Base-by-base conservation (phyloP, 23 red algal species). In the Gracilaria caudata region DNA sequence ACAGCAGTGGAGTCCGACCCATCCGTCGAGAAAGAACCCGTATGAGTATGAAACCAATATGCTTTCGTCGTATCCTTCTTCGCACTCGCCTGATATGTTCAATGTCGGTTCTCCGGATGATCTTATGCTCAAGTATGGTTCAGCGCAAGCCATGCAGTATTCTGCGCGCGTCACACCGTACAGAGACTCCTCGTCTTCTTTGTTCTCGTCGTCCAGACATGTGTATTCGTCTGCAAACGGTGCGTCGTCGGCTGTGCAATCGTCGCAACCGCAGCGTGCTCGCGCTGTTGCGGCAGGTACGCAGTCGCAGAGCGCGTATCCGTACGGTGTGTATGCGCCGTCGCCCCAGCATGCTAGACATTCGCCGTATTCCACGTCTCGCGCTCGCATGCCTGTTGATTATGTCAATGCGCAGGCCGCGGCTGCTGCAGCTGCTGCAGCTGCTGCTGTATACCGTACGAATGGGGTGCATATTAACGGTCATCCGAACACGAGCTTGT, bases 391-490 rank as follows among this genome's bases (percentile, higher is more conserved):
- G 55, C 56, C 86, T 7, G 43, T 57, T 17, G 86, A 89, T 59
- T 89, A 89, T 32, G 53, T 89, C 16, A 89, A 79, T 23, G 86
- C 86, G n/a, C 86, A 89, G 45, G 86, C 86, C 14, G 74, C 74
- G 12, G 86, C 86, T 16, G 86, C 86, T 24, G 86, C 86, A 1
- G 86, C 74, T 28, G 86, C 86, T 20, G 86, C 86, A 0, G 86
- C 86, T 4, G 86, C 86, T 43, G 86, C 86, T 54, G 86, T 89
- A 32, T 89, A 89, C 51, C 71, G 72, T 19, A 79, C 64, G 16
- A 79, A 79, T 21, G 86, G 86, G 13, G 73, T 89, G 33, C 86
- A 89, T 44, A 79, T 78, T 51, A 79, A 79, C 33, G 86, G 73
- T 6, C 60, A 41, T 39, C 38, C 70, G 20, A 29, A 24, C 43